Conservation (phyloP, 202 grass and related monocot species). For the Saccharum hybrid region DNA sequence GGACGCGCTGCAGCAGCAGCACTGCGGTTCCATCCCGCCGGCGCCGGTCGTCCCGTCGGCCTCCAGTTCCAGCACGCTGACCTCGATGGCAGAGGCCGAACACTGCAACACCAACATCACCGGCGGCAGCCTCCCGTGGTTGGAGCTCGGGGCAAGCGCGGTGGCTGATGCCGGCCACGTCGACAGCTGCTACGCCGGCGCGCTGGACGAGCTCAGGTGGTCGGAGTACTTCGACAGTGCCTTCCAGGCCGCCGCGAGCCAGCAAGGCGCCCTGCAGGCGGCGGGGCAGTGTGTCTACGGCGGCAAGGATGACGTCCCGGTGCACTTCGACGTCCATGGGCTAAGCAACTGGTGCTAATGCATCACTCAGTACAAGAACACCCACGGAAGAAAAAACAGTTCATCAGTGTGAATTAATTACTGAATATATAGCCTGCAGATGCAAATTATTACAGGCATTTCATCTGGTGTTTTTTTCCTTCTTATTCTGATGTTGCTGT, state of each 20-base stretch:
- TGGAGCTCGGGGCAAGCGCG: constrained; percentile 29
- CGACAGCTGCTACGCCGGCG: constrained; percentile 44
- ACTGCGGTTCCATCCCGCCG: constrained; percentile 15
- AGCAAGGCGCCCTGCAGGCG: constrained; percentile 46
- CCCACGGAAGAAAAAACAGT: background rate
- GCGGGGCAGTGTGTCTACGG: constrained; percentile 45
- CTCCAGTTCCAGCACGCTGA: constrained; percentile 55
- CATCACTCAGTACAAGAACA: background rate
- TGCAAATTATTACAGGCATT: background rate
- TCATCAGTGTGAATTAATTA: constrained; percentile 10
- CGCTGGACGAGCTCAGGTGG: constrained; percentile 58
- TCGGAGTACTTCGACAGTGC: constrained; percentile 60
- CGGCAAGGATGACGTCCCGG: constrained; percentile 37
- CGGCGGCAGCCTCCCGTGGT: constrained; percentile 33
- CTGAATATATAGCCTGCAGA: background rate
- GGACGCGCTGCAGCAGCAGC: constrained; percentile 37
- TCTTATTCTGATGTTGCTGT: background rate
- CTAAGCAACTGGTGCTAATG: constrained; percentile 54
- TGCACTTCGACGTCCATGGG: constrained; percentile 49
- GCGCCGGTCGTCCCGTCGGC: constrained; percentile 30
- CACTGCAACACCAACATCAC: constrained; percentile 14
- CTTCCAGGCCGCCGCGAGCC: constrained; percentile 44
- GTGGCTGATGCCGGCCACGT: constrained; percentile 22
- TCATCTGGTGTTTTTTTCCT: background rate
- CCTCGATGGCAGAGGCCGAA: constrained; percentile 31